These are phyloP conservation scores for Penicillium canariense DNA, from an alignment of 495 filamentous ascomycete genomes.

Conservation along the genomic window DNA sequence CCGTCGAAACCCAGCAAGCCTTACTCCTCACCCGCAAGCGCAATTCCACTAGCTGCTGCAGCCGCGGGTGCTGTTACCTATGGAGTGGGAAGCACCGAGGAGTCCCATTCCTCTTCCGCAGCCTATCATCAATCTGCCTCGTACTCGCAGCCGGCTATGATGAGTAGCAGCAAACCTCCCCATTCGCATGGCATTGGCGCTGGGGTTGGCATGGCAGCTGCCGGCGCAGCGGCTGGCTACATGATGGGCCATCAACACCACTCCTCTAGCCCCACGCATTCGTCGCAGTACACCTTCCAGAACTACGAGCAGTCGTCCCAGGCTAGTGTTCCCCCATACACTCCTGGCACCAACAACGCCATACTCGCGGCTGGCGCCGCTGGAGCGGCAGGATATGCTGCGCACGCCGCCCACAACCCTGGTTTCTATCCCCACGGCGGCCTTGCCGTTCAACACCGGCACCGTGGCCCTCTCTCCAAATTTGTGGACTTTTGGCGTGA, in stretches of 20 bases:
- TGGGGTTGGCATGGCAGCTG: conserved; percentile 44
- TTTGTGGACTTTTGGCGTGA: conserved; percentile 66
- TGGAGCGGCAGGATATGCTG: conserved; percentile 41
- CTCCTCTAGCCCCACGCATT: conserved; percentile 33
- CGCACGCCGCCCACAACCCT: conserved; percentile 28
- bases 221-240: conserved; percentile 51
- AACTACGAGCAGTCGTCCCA: conserved; percentile 33
- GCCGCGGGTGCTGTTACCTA: conserved; percentile 27
- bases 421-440: conserved; percentile 29
- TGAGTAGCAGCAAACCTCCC: conserved; percentile 25
- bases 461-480: conserved; percentile 53
- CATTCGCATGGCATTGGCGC: conserved; percentile 33
- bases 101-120: conserved; percentile 14
- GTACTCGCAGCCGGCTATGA: conserved; percentile 19
- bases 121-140: conserved; percentile 15
- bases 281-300: conserved; percentile 30
- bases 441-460: conserved; percentile 47
- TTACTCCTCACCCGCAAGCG: conserved; percentile 21
- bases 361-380: conserved; percentile 49
- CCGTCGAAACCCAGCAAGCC: conserved; percentile 32
- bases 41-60: conserved; percentile 21
- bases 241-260: conserved; percentile 43
- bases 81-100: conserved; percentile 24
- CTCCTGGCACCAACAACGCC: conserved; percentile 33
- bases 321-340: conserved; percentile 29